These are phyloP conservation scores for Paraglomus brasilianum DNA, from an alignment of 192 early-diverging fungal genomes.

Conservation along the genomic window DNA sequence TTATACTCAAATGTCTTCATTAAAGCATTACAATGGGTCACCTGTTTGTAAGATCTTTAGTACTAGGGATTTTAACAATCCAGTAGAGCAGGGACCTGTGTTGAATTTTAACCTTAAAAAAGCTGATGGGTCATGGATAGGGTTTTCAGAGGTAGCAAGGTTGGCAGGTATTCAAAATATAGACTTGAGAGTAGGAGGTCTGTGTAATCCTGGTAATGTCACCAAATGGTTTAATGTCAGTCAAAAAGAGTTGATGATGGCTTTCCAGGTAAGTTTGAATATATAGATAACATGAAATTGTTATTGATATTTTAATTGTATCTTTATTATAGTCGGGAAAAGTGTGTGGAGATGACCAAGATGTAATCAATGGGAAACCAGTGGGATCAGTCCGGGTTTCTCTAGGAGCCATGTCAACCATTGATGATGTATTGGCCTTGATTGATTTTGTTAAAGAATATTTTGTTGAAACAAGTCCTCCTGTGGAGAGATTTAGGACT, in stretches of 20 bases:
- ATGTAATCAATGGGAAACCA: constrained; percentile 68
- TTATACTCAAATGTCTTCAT: constrained; percentile 40
- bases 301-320: constrained; percentile 20
- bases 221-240: constrained; percentile 64
- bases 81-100: constrained; percentile 56
- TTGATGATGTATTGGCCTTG: constrained; percentile 59
- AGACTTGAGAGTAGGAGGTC: constrained; percentile 69
- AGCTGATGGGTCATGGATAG: constrained; percentile 54
- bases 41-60: constrained; percentile 48
- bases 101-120: constrained; percentile 68
- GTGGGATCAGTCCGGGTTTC: constrained; percentile 75
- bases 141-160: constrained; percentile 62
- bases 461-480: constrained; percentile 45
- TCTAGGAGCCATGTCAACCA: constrained; percentile 68
- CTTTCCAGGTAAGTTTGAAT: constrained; percentile 36
- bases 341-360: constrained; percentile 72
- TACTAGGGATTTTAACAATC: constrained; percentile 32
- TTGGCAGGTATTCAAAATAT: constrained; percentile 67
- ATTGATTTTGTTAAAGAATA: constrained; percentile 59
- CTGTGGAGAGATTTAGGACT: background rate
- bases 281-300: background rate
- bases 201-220: constrained; percentile 81
- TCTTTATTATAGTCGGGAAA: constrained; percentile 48
- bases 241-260: constrained; percentile 49
- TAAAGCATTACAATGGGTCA: constrained; percentile 56